Base-by-base conservation (phyloP, 2,329 filamentous ascomycete genomes). In the Exophiala spinifera region DNA sequence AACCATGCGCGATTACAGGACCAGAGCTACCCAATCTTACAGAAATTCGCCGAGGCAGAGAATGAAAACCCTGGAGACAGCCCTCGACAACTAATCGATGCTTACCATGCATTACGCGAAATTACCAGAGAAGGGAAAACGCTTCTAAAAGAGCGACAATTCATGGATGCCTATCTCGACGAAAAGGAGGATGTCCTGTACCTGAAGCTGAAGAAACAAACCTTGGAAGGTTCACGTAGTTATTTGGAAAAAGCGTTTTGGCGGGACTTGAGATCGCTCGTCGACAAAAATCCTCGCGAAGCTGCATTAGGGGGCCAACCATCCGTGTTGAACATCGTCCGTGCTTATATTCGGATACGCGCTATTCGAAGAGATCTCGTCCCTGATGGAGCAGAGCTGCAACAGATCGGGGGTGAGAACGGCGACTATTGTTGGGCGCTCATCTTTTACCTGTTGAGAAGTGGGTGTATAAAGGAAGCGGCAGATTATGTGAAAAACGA, bases 291-390 rank as follows among this genome's bases (percentile, higher is more conserved):
- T 67, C 91, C 91, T 1, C 84, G 87, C 51, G 91, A 96, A 67
- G 92, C 94, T 25, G 89, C 89, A 67, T 81, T 96, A 39, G 94
- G 94, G 56, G 94, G 94, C 61, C 83, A 91, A 37, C 94, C 94
- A 1, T 90, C 91, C 51, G 83, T 90, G 19, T 81, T 91, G 61
- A 95, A 89, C 76, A 95, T 95, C 74, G 87, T 96, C 66, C 89
- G 89, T 66, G 94, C 90, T 6, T 99, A 92, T 67, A 89, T 99
- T 63, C 85, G 91, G 46, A 79, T 96, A 54, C 85, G 89, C 57
- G 82, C 86, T 39, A 80, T 83, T 1, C 84, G 90, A 55, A 95
- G 91, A 71, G 90, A 95, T 66, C 80, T 97, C 40, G 88, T 88
- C 1, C 84, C 87, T 2, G 89, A 95, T 67, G 89, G 87, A 58